Evolutionary conservation across 495 filamentous ascomycete species (phyloP).

Genomic region (Tuber umbilicatum): DNA sequence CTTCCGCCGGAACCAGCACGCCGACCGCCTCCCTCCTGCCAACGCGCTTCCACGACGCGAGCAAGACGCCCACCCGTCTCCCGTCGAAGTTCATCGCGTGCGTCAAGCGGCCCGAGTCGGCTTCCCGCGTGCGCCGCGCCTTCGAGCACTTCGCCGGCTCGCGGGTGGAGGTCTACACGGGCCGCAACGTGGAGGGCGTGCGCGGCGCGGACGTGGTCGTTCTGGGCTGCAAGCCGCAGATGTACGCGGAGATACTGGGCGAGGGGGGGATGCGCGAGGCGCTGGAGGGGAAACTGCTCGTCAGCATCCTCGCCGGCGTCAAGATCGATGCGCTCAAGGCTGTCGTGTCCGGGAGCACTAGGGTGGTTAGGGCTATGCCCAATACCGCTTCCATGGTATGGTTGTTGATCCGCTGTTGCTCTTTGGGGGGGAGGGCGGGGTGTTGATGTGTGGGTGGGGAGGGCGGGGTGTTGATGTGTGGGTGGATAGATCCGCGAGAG

Average conservation of each 20-base stretch:
- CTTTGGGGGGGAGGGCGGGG: background rate
- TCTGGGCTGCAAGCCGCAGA: slow-evolving; percentile 72
- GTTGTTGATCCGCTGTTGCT: background rate
- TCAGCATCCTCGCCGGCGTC: slow-evolving; percentile 81
- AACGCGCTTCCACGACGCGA: slow-evolving; percentile 50
- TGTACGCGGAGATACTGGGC: slow-evolving; percentile 58
- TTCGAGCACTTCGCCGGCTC: slow-evolving; percentile 43
- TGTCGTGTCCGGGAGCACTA: slow-evolving; percentile 43
- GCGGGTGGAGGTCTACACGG: slow-evolving; percentile 46
- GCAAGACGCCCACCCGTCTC: slow-evolving; percentile 45
- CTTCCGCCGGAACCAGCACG: slow-evolving; percentile 50
- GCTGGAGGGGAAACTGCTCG: slow-evolving; percentile 68
- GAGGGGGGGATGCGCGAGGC: slow-evolving; percentile 62
- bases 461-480: slow-evolving; percentile 1
- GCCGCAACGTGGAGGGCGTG: slow-evolving; percentile 56
- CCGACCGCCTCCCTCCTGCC: slow-evolving; percentile 42
- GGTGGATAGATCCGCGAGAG: slow-evolving; percentile 60
- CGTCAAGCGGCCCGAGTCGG: slow-evolving; percentile 58
- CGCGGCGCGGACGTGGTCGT: slow-evolving; percentile 59
- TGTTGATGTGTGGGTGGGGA: slow-evolving; percentile 4
- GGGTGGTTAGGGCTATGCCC: slow-evolving; percentile 68
- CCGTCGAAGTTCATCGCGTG: slow-evolving; percentile 71
- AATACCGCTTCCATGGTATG: slow-evolving; percentile 55
- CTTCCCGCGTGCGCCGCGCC: slow-evolving; percentile 55
- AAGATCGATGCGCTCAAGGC: slow-evolving; percentile 43